Base-by-base conservation (phyloP, 345 rosid genomes). In the Sisymbrium irio region DNA sequence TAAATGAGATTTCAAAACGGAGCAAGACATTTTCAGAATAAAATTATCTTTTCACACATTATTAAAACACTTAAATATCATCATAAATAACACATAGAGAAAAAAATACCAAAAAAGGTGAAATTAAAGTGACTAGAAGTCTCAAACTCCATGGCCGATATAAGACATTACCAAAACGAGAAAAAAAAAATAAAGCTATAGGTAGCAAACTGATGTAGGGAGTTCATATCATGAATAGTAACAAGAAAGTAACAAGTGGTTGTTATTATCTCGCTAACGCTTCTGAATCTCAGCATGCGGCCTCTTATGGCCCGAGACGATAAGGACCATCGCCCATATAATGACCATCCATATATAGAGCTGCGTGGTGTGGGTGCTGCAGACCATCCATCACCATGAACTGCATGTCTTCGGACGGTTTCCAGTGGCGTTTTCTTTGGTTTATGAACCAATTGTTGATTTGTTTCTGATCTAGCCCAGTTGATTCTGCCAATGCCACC, bases 301-400 rank as follows among this genome's bases (percentile, higher is more conserved):
- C 51, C 14, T 40, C 19, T 86, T 80, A 94, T 5, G 97, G 99
- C 12, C 93, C 99, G 68, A 95, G 75, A 46, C 97, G 97, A 70
- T 92, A 95, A 4, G 96, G 97, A 62, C 93, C 99, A 65, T 95
- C 97, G 2, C 85, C 89, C 86, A 92, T 84, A 85, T 83, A 93
- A 85, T 89, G 96, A 22, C 90, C 88, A 61, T 93, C 97, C 90
- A 93, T 93, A 61, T 83, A 95, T 8, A 92, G 87, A 76, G 97
- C 96, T 13, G 98, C 86, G 32, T 84, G 89, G 58, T 87, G 99
- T 0, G 92, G 88, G 72, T 91, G 80, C 20, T 91, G 77, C 32
- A 92, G 84, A 51, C 97, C 99, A 76, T 95, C 98, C 98, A 95
- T 95, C 69, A 95, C 98, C 98, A 95, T 92, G 84, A 92, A 95